Base-by-base conservation (phyloP, 768 basidiomycete species). In the Filobasidium wieringae region DNA sequence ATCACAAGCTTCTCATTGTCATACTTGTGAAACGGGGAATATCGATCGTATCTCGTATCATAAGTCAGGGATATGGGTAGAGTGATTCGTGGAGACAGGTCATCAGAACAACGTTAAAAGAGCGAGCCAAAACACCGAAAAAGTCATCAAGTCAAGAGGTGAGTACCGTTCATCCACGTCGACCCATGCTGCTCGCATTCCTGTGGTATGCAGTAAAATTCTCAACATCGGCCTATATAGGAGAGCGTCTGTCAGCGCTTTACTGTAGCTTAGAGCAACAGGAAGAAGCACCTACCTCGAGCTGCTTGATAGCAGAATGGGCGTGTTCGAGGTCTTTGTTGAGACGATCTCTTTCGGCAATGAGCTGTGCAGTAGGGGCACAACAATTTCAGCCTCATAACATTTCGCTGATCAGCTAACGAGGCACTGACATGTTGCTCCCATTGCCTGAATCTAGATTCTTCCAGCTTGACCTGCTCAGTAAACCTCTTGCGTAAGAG, bases 381-480 rank as follows among this genome's bases (percentile, higher is more conserved):
- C 31, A 31, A 31, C 53, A 36, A 41, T 72, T 24, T 53, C 55
- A 63, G 60, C 37, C 60, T 30, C 52, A 31, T 34, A 11, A 17
- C 52, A 41, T 39, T 26, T 30, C 2, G 7, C 19, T 27, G 7
- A 24, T 17, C 1, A 2, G 11, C 51, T 1, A 22, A 12, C 29
- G 9, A 3, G 12, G 17, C n/a, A 63, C 86, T 68, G 73, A 92
- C 89, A 76, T 95, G 90, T 77, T 93, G 89, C 74, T 97, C 95
- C 95, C 95, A 99, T 66, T 96, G 91, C 74, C 95, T 84, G 81
- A 99, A 99, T 61, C 95, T 80, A 12, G 87, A 81, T 72, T 99
- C 95, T 78, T 99, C 95, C 58, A 88, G 80, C 79, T 99, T 99
- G 81, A 99, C 95, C 78, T 99, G 95, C 76, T 99, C 95, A 30